These are phyloP conservation scores for Ceratocystis lukuohia DNA, from an alignment of 2,329 filamentous ascomycete species.

Conservation along the genomic window DNA sequence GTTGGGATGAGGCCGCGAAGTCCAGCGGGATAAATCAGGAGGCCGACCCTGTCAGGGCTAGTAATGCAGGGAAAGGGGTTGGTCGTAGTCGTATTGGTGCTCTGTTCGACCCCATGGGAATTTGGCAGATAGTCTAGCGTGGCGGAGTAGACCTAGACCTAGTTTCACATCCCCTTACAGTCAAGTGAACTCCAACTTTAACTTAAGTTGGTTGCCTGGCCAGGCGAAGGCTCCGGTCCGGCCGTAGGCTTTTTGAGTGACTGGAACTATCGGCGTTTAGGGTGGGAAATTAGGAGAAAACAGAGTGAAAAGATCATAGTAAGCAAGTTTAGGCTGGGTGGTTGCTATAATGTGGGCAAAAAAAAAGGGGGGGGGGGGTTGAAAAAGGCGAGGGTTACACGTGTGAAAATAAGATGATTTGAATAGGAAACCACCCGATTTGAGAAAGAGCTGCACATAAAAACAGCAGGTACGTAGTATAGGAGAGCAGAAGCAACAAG, in stretches of 20 bases:
- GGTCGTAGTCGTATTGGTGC: background rate
- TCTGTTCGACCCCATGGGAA: background rate
- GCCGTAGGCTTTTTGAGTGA: background rate
- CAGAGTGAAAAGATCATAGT: background rate
- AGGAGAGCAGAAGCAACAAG: background rate
- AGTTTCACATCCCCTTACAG: background rate
- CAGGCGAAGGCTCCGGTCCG: background rate
- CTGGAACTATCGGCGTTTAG: background rate
- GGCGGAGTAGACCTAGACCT: background rate
- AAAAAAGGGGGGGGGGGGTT: background rate
- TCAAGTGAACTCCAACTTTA: background rate
- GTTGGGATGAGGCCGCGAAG: background rate
- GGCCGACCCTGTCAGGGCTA: background rate
- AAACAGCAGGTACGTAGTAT: background rate
- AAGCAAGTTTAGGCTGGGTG: background rate
- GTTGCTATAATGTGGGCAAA: background rate
- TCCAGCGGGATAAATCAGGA: background rate
- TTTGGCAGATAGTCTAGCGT: background rate
- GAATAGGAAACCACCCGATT: background rate
- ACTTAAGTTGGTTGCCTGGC: background rate
- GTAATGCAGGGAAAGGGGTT: constrained; percentile 5
- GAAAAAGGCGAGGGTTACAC: background rate
- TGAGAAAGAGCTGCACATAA: background rate
- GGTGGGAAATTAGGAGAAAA: background rate
- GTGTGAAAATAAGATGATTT: background rate